Conservation (phyloP, 495 filamentous ascomycete genomes). For the Neurospora sp. region DNA sequence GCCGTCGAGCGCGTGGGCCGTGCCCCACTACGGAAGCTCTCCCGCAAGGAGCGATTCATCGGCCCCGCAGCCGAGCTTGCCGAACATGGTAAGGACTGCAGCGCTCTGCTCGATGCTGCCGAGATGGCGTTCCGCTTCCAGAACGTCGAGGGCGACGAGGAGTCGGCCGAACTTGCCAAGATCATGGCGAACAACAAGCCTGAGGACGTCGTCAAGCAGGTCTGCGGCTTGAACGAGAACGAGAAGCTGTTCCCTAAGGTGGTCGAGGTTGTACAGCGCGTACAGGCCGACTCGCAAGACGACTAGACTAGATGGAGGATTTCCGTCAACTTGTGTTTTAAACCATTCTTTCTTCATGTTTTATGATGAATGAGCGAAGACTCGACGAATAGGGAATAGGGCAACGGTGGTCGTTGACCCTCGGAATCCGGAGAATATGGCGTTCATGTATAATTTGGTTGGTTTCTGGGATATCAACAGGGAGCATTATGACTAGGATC, state of each 20-base stretch:
- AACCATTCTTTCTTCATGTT: background rate
- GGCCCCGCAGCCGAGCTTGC: constrained; percentile 79
- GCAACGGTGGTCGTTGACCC: background rate
- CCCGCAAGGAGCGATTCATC: constrained; percentile 89
- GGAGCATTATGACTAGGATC: background rate
- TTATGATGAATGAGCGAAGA: background rate
- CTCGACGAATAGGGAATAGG: background rate
- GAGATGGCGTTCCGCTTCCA: constrained; percentile 90
- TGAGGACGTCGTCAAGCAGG: constrained; percentile 57
- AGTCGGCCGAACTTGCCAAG: constrained; percentile 72
- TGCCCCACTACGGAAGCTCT: constrained; percentile 85
- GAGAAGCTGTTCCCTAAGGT: constrained; percentile 68
- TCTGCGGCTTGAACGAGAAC: constrained; percentile 61
- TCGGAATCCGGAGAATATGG: background rate
- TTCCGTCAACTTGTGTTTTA: background rate
- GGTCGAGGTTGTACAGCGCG: constrained; percentile 63
- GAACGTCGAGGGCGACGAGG: constrained; percentile 79
- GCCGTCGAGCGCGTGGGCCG: constrained; percentile 90
- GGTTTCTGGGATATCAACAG: background rate
- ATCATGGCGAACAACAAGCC: constrained; percentile 62
- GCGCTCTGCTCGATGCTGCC: constrained; percentile 61
- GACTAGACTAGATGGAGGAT: constrained; percentile 16
- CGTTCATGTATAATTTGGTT: background rate
- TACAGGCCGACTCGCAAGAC: constrained; percentile 50
- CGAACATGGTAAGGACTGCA: constrained; percentile 59